Conservation (phyloP, 1,284 basidiomycete genomes). For the Fomitopsis pinicola region DNA sequence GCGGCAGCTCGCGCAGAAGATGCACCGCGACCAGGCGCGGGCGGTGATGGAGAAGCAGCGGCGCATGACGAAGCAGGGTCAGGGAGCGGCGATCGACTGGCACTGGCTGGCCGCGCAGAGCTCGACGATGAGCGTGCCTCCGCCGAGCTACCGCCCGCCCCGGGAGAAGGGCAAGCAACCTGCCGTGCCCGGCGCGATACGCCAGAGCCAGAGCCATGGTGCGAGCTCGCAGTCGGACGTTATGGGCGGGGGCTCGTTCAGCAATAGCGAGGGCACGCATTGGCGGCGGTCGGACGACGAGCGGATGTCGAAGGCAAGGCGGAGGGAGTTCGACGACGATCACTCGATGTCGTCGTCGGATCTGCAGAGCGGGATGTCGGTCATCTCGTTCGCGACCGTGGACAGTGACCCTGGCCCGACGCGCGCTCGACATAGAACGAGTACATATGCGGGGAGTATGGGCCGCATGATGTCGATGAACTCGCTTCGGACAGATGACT, state of each 20-base stretch:
- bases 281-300: constrained; percentile 50
- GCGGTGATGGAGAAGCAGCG: constrained; percentile 94
- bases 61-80: constrained; percentile 60
- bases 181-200: constrained; percentile 51
- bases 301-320: constrained; percentile 72
- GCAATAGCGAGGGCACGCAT: constrained; percentile 31
- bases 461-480: constrained; percentile 73
- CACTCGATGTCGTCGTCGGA: constrained; percentile 88
- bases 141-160: constrained; percentile 4
- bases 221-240: constrained; percentile 43
- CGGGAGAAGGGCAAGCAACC: constrained; percentile 45
- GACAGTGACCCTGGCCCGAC: constrained; percentile 82
- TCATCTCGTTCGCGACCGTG: constrained; percentile 73
- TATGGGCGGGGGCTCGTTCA: constrained; percentile 51
- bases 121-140: constrained; percentile 27
- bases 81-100: constrained; percentile 39
- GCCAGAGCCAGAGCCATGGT: constrained; percentile 45
- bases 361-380: constrained; percentile 70
- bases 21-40: constrained; percentile 81
- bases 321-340: constrained; percentile 83
- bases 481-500: constrained; percentile 71
- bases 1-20: constrained; percentile 74
- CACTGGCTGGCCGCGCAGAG: constrained; percentile 51
- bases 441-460: constrained; percentile 44
- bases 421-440: constrained; percentile 55